Evolutionary conservation across 148 eudicot species (phyloP).

Genomic region (Fagopyrum esculentum): DNA sequence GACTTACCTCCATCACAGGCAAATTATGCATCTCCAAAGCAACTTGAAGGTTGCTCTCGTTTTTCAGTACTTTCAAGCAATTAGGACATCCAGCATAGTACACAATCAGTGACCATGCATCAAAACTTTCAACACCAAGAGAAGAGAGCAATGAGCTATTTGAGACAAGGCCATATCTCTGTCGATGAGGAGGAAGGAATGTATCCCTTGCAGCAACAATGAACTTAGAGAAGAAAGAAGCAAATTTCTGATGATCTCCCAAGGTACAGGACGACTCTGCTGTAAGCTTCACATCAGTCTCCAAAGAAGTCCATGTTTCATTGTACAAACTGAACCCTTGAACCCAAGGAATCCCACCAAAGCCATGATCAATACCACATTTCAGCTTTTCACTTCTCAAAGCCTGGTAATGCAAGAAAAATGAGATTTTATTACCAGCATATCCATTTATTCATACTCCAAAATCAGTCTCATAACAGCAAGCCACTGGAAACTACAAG

Average conservation of each 20-base stretch:
- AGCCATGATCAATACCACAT: slow-evolving; percentile 35
- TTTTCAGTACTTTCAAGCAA: slow-evolving; percentile 49
- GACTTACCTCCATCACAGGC: slow-evolving; percentile 50
- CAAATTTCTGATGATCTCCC: slow-evolving; percentile 45
- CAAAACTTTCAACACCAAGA: slow-evolving; percentile 49
- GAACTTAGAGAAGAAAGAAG: slow-evolving; percentile 54
- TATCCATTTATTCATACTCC: slow-evolving; percentile 14
- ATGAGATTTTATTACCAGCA: slow-evolving; percentile 16
- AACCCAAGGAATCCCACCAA: slow-evolving; percentile 38
- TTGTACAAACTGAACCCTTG: slow-evolving; percentile 40
- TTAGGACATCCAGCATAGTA: slow-evolving; percentile 60
- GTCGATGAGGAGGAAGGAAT: slow-evolving; percentile 74
- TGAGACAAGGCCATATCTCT: slow-evolving; percentile 55
- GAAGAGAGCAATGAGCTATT: slow-evolving; percentile 55
- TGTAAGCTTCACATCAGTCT: slow-evolving; percentile 23
- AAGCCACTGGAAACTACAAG: slow-evolving; percentile 36
- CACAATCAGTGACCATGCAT: slow-evolving; percentile 52
- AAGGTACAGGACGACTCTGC: slow-evolving; percentile 46
- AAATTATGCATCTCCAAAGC: slow-evolving; percentile 39
- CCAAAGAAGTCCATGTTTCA: slow-evolving; percentile 23
- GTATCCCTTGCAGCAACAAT: slow-evolving; percentile 38
- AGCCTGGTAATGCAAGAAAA: slow-evolving; percentile 30
- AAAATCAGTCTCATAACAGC: slow-evolving; percentile 10
- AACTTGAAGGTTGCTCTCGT: slow-evolving; percentile 41
- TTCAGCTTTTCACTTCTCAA: slow-evolving; percentile 36